Evolutionary conservation across 305 asterid species (phyloP).

Genomic region (Fraxinus greggii): DNA sequence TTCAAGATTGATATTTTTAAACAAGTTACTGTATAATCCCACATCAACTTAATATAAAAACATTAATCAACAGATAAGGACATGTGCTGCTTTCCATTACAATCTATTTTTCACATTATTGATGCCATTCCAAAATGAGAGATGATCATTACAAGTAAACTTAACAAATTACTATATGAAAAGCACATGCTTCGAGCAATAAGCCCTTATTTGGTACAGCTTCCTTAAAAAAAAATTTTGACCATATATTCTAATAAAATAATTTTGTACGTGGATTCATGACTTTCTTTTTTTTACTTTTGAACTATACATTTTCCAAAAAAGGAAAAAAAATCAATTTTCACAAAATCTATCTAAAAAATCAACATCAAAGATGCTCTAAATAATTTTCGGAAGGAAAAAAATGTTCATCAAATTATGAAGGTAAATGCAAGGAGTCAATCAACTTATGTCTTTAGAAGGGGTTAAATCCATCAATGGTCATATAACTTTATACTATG

Average conservation of each 20-base stretch:
- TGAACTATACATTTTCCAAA: no score
- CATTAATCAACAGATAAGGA: neutral
- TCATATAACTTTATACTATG: no score
- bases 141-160: neutral
- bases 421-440: neutral
- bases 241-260: neutral
- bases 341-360: no score
- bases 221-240: no score
- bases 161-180: neutral
- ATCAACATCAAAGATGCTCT: neutral
- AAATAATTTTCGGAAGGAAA: neutral
- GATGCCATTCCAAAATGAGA: neutral
- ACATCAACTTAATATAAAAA: no score
- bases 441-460: no score
- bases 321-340: no score
- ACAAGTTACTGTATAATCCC: neutral
- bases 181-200: neutral
- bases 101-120: neutral
- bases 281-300: no score
- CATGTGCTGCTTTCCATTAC: neutral
- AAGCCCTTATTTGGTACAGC: neutral
- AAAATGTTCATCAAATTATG: neutral
- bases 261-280: no score
- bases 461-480: no score
- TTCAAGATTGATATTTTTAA: no score